Percentiles rank a stretch among this genome's conserved stretches.
Evolutionary conservation across 2,329 filamentous ascomycete genomes (phyloP).

Genomic region (Chaetomium globosum): DNA sequence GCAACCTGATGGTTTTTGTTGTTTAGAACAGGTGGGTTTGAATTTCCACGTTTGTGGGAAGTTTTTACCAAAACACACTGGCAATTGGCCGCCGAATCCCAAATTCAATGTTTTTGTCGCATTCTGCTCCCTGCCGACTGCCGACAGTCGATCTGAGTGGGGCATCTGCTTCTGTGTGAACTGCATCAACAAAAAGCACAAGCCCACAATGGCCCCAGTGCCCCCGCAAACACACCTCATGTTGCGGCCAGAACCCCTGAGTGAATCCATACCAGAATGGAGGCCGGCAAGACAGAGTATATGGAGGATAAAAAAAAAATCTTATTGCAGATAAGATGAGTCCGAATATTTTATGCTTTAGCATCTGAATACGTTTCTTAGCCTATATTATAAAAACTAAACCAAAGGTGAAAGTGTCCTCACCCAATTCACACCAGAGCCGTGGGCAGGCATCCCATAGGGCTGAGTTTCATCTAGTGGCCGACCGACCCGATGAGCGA

Average conservation of each 20-base stretch:
- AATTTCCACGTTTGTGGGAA: neutral
- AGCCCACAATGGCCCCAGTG: neutral
- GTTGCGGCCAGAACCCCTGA: neutral
- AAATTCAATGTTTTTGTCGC: neutral
- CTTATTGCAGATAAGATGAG: neutral
- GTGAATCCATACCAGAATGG: no score
- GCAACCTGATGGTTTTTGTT: neutral
- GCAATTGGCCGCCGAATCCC: conserved; percentile 1
- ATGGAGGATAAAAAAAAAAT: neutral
- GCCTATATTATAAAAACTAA: neutral
- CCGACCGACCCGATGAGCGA: conserved; percentile 2
- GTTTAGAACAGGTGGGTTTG: neutral
- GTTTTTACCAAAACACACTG: no score
- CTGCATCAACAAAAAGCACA: neutral
- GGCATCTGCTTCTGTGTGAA: neutral
- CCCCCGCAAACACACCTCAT: neutral
- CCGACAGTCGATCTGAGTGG: neutral
- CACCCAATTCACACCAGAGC: neutral
- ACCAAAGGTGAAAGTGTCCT: neutral
- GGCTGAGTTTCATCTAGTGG: conserved; percentile 22
- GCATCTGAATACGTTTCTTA: neutral
- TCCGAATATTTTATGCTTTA: neutral
- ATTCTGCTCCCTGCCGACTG: neutral
- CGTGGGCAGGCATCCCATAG: conserved; percentile 17
- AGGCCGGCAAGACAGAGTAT: no score